Evolutionary conservation across 176 grass and related monocot species (phyloP).

Genomic region (Zoysia japonica): DNA sequence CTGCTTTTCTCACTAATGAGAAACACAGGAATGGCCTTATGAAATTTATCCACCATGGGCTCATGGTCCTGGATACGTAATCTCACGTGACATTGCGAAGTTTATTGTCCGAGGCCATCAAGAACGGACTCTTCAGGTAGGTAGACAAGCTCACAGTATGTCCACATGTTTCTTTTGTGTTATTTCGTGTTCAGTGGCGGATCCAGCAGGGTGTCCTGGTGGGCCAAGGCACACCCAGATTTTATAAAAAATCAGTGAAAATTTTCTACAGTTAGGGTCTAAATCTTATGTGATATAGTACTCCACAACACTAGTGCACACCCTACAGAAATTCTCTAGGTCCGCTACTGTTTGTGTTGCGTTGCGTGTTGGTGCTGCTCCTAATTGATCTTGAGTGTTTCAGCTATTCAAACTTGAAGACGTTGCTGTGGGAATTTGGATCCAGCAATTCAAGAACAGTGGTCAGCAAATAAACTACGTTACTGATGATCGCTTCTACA

Average conservation of each 20-base stretch:
- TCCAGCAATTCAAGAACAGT: constrained; percentile 68
- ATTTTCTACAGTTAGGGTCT: no score
- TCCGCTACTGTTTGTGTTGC: no score
- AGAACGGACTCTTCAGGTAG: constrained; percentile 74
- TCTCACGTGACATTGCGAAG: constrained; percentile 78
- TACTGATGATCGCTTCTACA: constrained; percentile 77
- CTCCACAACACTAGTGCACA: no score
- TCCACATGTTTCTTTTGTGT: constrained; percentile 3
- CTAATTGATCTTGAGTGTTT: constrained; percentile 21
- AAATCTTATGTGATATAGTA: no score
- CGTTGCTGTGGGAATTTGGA: constrained; percentile 94
- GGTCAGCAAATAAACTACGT: constrained; percentile 70
- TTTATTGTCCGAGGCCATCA: constrained; percentile 76
- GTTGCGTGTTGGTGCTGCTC: background rate
- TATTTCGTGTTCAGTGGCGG: background rate
- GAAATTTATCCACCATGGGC: constrained; percentile 84
- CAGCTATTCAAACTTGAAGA: constrained; percentile 98
- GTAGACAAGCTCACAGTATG: background rate
- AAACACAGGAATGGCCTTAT: constrained; percentile 69
- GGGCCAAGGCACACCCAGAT: no score
- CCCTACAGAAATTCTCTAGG: no score
- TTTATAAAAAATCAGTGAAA: no score
- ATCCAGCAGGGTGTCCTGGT: no score
- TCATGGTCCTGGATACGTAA: constrained; percentile 91
- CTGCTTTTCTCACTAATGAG: constrained; percentile 22